Conservation (phyloP, 257 asterid genomes). For the Nicotiana knightiana region DNA sequence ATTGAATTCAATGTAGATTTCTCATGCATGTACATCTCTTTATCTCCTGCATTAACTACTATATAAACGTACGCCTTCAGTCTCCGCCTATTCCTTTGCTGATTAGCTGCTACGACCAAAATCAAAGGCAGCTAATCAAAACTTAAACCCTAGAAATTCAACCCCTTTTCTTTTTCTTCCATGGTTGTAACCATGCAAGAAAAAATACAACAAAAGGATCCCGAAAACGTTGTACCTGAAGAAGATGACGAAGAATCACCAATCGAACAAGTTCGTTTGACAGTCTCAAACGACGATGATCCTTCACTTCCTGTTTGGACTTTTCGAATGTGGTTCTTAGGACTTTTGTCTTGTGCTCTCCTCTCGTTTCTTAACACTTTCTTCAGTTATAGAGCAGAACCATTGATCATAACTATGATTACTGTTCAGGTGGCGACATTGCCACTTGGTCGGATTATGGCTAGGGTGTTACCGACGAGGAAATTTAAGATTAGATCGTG, state of each 20-base stretch:
- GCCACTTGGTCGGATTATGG: conserved; percentile 60
- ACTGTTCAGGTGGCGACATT: conserved; percentile 53
- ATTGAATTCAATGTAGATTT: neutral
- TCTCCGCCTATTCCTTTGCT: neutral
- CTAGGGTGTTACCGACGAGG: conserved; percentile 38
- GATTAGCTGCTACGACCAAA: neutral
- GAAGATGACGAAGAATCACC: conserved; percentile 34
- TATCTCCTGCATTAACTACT: no score
- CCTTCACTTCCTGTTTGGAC: conserved; percentile 67
- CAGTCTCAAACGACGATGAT: conserved; percentile 46
- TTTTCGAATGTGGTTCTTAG: conserved; percentile 63
- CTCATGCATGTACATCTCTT: neutral
- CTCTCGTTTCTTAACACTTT: conserved; percentile 54
- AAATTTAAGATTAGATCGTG: conserved; percentile 32
- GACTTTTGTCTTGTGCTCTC: conserved; percentile 34
- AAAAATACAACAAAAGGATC: neutral
- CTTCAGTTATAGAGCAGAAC: conserved; percentile 45
- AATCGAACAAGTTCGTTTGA: conserved; percentile 51
- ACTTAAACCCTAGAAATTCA: neutral
- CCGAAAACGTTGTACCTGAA: neutral
- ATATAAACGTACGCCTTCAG: neutral
- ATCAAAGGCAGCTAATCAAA: no score
- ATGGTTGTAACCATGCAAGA: neutral
- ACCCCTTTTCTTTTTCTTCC: neutral
- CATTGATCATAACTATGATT: conserved; percentile 38